Conservation (phyloP, 257 asterid species). For the Solanum corneliomulleri region DNA sequence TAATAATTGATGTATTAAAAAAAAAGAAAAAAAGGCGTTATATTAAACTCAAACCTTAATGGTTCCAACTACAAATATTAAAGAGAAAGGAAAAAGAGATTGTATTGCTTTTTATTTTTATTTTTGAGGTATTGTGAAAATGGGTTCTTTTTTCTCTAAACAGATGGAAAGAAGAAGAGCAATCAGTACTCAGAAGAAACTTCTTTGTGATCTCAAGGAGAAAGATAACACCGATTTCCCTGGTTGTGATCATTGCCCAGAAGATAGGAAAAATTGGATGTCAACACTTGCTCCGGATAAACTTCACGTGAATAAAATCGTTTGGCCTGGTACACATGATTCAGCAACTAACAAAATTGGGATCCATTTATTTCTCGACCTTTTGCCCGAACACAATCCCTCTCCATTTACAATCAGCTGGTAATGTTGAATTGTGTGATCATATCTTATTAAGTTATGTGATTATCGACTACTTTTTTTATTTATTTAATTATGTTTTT, state of each 20-base stretch:
- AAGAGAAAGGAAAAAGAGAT: neutral
- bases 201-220: conserved; percentile 34
- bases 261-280: conserved; percentile 80
- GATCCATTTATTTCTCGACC: conserved; percentile 59
- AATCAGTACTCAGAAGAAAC: conserved; percentile 41
- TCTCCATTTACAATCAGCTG: conserved; percentile 67
- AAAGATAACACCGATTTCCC: conserved; percentile 39
- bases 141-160: conserved; percentile 61
- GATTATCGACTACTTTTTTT: neutral
- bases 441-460: neutral
- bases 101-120: neutral
- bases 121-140: conserved; percentile 1
- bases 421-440: neutral
- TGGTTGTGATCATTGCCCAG: conserved; percentile 46
- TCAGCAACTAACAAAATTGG: conserved; percentile 87
- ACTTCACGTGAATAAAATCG: conserved; percentile 46
- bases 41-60: neutral
- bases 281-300: conserved; percentile 35
- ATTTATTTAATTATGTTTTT: neutral
- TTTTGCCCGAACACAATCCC: conserved; percentile 68
- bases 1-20: neutral
- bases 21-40: neutral
- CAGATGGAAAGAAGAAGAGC: conserved; percentile 49
- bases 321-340: conserved; percentile 96
- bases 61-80: neutral